Evolutionary conservation across 2,329 filamentous ascomycete genomes (phyloP), one percentile per base, ranked within the genome.

Genomic region (Sarocladium oryzae): DNA sequence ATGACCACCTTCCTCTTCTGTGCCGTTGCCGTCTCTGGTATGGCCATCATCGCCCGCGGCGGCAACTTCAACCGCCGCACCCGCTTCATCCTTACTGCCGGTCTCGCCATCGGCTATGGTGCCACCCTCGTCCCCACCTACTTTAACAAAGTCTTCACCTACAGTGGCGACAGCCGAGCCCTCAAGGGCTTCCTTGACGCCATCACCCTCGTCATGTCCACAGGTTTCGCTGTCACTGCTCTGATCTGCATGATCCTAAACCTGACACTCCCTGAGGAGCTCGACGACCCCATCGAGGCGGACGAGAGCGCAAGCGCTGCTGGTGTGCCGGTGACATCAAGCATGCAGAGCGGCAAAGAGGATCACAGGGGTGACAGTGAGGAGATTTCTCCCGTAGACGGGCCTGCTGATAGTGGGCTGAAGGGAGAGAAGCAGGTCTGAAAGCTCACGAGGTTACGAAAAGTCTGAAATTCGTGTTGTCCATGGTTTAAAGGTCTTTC

Each of bases 1-100:
- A 87, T 87, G 84, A 86, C 88, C 0, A 89, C 87, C 0, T 93
- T 93, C 66, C 76, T 93, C 20, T 93, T 91, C 70, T 78, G 77
- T 53, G 79, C 86, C 3, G 88, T 93, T 5, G 82, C 86, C 2
- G 84, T 89, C 1, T 87, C 84, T 0, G 89, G 89, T 58, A 81
- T 93, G 54, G 78, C 85, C 46, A 91, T 93, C 58, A 83, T 93
- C 55, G 75, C 79, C 3, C 79, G 81, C 16, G 78, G 78, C 32
- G 80, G 87, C 2, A 76, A 81, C 0, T 91, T 92, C 63, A 89
- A 80, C n/a, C 79, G 88, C 33, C 82, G 89, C 49, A 91, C 87
- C 60, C 78, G 89, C 21, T 93, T 93, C 69, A 88, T 93, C 60
- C 75, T 93, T 10, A 90, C 89, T 0, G 85, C 86, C 0, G 81